phyloP scores from a whole-genome alignment of 768 basidiomycete genomes.

The Lactifluus echinatus region DNA sequence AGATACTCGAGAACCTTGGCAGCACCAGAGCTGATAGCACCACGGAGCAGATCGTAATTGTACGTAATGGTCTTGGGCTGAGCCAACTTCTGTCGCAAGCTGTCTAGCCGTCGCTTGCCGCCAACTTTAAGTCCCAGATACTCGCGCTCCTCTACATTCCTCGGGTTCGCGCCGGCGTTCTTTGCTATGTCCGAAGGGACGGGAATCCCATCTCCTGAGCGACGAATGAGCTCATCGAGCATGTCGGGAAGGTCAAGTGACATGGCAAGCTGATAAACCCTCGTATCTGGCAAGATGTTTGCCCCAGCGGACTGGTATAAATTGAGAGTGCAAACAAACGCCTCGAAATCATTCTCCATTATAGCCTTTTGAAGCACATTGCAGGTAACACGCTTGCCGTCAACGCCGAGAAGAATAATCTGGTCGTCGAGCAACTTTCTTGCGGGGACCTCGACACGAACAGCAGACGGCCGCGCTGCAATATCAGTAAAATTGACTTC shows the following conservation, averaged over 20 bases:
- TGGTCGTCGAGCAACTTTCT: slow-evolving; percentile 27
- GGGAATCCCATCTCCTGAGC: slow-evolving; percentile 34
- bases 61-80: background rate
- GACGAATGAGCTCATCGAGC: slow-evolving; percentile 49
- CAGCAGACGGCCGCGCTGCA: slow-evolving; percentile 37
- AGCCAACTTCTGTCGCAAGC: slow-evolving; percentile 28
- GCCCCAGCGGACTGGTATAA: slow-evolving; percentile 33
- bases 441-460: slow-evolving; percentile 36
- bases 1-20: slow-evolving; percentile 40
- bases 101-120: slow-evolving; percentile 52
- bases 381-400: background rate
- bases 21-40: background rate
- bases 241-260: slow-evolving; percentile 41
- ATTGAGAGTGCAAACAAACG: slow-evolving; percentile 40
- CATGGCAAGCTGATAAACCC: slow-evolving; percentile 17
- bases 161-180: slow-evolving; percentile 26
- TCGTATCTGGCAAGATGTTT: slow-evolving; percentile 23
- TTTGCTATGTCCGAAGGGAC: slow-evolving; percentile 24
- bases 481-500: slow-evolving; percentile 45
- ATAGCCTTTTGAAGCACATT: slow-evolving; percentile 33
- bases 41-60: slow-evolving; percentile 4
- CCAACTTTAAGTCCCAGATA: slow-evolving; percentile 57
- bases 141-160: slow-evolving; percentile 30
- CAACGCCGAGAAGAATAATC: background rate
- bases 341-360: slow-evolving; percentile 39